Base-by-base conservation (phyloP, 805 yeast genomes). In the Kazachstania kunashirensis region DNA sequence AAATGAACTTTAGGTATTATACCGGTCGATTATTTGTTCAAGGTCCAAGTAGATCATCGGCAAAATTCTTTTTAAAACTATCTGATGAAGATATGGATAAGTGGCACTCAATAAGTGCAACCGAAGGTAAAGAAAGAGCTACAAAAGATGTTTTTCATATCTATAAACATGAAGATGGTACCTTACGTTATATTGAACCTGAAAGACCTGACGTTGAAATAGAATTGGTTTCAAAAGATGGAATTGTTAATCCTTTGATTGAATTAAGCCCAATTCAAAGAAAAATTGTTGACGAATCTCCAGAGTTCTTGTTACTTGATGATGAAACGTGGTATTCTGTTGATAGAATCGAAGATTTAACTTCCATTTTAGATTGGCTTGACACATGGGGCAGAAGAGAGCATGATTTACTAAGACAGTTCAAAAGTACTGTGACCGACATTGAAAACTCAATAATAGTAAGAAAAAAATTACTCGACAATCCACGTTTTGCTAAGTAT, bases 21-120 rank as follows among this genome's bases (percentile, higher is more conserved):
- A 80, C 83, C 79, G 95, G 96, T 6, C 67, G 83, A 38, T 53
- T 88, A 13, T 86, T 95, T 92, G 70, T 92, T 3, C 96, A 86
- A 57, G 98, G 98, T 0, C 97, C 97, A 50, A 67, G 52, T 2
- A 66, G 62, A 20, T 77, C 71, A 14, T 72, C 70, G 27, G 45
- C 66, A 4, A 50, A 57, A 14, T 48, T 51, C 17, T 60, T 56
- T 19, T 49, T 71, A 18, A 47, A 55, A 17, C 30, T 62, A n/a
- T 41, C 54, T 4, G 42, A 45, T 10, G 60, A 55, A 2, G 42
- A 56, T 19, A 26, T 57, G 3, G 15, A 36, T 6, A 45, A 48
- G 11, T 63, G 69, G 67, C 40, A 43, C 11, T 35, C 43, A 12
- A 28, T 50, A 12, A 31, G 50, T 5, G 18, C 32, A 15, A 36